Conservation (phyloP, 2,329 filamentous ascomycete genomes). For the Neofusicoccum laricinum region DNA sequence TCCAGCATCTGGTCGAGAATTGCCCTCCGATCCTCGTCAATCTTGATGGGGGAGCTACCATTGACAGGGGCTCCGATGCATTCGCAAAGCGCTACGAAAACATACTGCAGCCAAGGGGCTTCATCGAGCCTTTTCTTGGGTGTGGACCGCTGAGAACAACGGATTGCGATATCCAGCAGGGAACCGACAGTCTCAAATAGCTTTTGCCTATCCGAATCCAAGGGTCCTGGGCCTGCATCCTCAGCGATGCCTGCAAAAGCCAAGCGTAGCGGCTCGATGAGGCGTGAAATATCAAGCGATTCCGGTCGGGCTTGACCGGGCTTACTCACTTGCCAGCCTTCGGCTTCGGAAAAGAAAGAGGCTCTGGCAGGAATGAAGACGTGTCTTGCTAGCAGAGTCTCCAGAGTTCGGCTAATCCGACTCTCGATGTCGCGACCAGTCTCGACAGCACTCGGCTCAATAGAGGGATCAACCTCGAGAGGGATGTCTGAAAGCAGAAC, state of each 20-base stretch:
- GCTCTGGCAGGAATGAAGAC: slow-evolving; percentile 39
- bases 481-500: slow-evolving; percentile 24
- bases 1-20: slow-evolving; percentile 26
- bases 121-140: slow-evolving; percentile 40
- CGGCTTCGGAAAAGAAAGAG: slow-evolving; percentile 31
- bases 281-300: slow-evolving; percentile 18
- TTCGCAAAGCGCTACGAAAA: slow-evolving; percentile 36
- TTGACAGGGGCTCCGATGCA: slow-evolving; percentile 31
- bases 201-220: slow-evolving; percentile 7
- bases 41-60: slow-evolving; percentile 19
- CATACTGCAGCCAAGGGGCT: slow-evolving; percentile 43
- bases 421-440: neutral
- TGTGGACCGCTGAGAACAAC: slow-evolving; percentile 38
- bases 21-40: slow-evolving; percentile 13
- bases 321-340: slow-evolving; percentile 1
- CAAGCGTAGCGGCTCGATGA: neutral
- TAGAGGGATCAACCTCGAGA: neutral
- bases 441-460: slow-evolving; percentile 5
- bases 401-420: slow-evolving; percentile 22
- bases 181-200: slow-evolving; percentile 10
- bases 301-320: slow-evolving; percentile 17
- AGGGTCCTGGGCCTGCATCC: neutral
- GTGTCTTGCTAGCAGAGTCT: slow-evolving; percentile 41
- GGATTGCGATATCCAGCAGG: slow-evolving; percentile 42
- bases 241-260: neutral